phyloP scores from a whole-genome alignment of 2,329 filamentous ascomycete genomes.

The Colletotrichum sp. region DNA sequence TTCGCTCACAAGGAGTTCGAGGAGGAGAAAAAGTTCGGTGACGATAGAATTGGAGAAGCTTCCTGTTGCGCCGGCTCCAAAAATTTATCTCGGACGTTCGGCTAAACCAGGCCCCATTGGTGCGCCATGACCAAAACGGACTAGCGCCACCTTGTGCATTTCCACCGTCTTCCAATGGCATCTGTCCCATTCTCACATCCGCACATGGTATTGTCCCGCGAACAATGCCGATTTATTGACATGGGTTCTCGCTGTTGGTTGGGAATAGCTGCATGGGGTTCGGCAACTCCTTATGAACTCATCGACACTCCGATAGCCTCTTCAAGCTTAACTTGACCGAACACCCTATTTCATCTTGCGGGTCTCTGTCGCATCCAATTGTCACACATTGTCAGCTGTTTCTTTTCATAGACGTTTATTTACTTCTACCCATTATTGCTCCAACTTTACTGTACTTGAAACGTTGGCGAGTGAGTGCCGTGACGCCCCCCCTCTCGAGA shows the following conservation, averaged over 20 bases:
- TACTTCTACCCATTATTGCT: neutral
- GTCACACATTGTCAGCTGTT: neutral
- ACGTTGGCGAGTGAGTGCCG: neutral
- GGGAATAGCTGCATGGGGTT: neutral
- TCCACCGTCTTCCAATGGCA: conserved; percentile 42
- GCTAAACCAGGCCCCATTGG: conserved; percentile 41
- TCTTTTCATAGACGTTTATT: neutral
- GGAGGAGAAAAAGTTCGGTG: conserved; percentile 26
- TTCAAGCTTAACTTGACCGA: neutral
- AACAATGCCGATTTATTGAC: neutral
- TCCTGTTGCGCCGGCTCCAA: conserved; percentile 30
- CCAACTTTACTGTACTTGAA: neutral
- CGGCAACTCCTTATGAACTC: neutral
- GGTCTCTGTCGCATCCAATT: neutral
- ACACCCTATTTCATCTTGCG: neutral
- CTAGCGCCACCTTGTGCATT: conserved; percentile 32
- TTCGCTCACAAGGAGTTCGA: conserved; percentile 27
- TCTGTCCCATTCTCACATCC: conserved; percentile 26
- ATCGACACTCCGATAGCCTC: neutral
- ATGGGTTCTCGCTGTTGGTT: neutral
- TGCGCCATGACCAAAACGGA: conserved; percentile 30
- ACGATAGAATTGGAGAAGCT: conserved; percentile 19
- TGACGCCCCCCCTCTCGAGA: neutral
- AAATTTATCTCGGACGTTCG: conserved; percentile 46
- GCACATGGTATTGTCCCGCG: conserved; percentile 12